A percentile compares a stretch with the other conserved stretches of the same genome.
These are phyloP conservation scores for Ascochyta pisi DNA, from an alignment of 2,329 filamentous ascomycete genomes.

Conservation along the genomic window DNA sequence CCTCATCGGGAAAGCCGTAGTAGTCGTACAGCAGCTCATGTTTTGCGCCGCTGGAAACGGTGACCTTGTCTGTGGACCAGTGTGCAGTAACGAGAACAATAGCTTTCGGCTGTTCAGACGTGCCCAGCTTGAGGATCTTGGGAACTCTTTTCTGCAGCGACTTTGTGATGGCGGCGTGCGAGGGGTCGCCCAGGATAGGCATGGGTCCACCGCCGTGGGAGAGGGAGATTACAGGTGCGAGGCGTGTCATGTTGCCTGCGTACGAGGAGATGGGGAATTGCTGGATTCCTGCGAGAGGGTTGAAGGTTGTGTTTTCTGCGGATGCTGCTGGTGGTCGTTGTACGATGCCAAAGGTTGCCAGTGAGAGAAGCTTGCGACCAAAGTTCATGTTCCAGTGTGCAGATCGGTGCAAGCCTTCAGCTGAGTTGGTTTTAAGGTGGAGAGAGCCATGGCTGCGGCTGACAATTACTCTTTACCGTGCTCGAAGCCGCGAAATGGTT, in stretches of 20 bases:
- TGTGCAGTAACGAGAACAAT: constrained; percentile 67
- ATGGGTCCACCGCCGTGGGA: constrained; percentile 60
- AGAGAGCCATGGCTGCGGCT: constrained; percentile 11
- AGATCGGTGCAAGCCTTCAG: not conserved
- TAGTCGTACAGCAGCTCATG: constrained; percentile 66
- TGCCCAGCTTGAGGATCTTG: constrained; percentile 62
- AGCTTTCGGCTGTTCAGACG: constrained; percentile 57
- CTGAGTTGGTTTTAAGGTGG: constrained; percentile 1
- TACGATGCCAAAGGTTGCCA: constrained; percentile 21
- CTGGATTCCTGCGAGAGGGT: constrained; percentile 35
- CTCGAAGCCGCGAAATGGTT: constrained; percentile 4
- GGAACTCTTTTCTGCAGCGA: constrained; percentile 63
- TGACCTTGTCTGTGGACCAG: constrained; percentile 60
- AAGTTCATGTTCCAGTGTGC: constrained; percentile 26
- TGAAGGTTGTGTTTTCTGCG: constrained; percentile 32
- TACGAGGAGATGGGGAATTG: constrained; percentile 36
- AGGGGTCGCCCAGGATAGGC: constrained; percentile 64
- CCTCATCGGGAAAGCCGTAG: constrained; percentile 63
- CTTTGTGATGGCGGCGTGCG: constrained; percentile 58
- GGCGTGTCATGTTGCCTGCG: constrained; percentile 39
- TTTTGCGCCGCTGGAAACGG: constrained; percentile 58
- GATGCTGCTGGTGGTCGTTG: constrained; percentile 14
- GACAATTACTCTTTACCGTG: constrained; percentile 12
- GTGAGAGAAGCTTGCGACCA: constrained; percentile 16
- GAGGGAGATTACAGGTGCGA: constrained; percentile 49